These are phyloP conservation scores for Corylus americana DNA, from an alignment of 306 rosid genomes.

Conservation along the genomic window DNA sequence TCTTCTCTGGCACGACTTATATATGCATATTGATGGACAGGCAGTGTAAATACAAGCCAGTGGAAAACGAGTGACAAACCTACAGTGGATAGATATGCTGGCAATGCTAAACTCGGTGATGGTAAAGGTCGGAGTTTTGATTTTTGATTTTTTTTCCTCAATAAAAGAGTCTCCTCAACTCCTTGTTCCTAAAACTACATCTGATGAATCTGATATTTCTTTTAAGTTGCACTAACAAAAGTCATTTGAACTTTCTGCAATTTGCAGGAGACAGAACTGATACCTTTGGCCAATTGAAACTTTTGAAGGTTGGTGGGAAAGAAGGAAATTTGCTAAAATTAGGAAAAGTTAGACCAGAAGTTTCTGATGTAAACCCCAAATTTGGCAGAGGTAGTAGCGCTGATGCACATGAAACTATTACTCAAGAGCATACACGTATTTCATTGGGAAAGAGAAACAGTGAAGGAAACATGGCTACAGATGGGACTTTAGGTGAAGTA, in stretches of 20 bases:
- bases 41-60: conserved; percentile 45
- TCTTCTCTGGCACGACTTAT: conserved; percentile 22
- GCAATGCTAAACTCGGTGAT: conserved; percentile 37
- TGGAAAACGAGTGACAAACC: conserved; percentile 47
- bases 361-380: conserved; percentile 42
- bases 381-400: conserved; percentile 48
- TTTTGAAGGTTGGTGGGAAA: conserved; percentile 58
- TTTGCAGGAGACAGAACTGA: conserved; percentile 54
- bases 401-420: conserved; percentile 47
- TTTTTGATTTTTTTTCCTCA: background rate
- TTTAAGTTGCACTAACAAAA: conserved; percentile 11
- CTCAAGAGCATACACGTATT: conserved; percentile 37
- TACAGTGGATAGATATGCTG: conserved; percentile 46
- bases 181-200: conserved; percentile 13
- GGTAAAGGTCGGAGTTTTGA: conserved; percentile 43
- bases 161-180: background rate
- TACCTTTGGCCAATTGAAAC: conserved; percentile 51
- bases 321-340: conserved; percentile 73
- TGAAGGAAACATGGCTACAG: conserved; percentile 44
- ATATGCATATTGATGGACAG: conserved; percentile 40
- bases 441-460: conserved; percentile 40
- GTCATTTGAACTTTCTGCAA: conserved; percentile 20
- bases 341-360: conserved; percentile 66
- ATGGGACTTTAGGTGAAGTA: conserved; percentile 33
- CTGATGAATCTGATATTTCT: conserved; percentile 9